Conservation (phyloP, 371 early-diverging fungal genomes). For the Mortierella sp. region DNA sequence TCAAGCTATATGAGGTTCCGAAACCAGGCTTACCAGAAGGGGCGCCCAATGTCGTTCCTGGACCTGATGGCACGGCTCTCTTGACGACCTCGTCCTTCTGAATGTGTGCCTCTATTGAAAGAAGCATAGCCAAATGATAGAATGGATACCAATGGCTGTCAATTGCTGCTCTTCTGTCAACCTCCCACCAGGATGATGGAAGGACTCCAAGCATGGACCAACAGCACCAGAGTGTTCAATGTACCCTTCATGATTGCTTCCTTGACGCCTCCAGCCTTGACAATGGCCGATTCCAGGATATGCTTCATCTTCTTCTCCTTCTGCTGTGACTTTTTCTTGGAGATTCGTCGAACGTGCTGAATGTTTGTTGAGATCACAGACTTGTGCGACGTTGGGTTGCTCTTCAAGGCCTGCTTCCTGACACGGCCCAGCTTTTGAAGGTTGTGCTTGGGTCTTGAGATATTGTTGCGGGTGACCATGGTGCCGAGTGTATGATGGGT, state of each 20-base stretch:
- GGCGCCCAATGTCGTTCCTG: constrained; percentile 50
- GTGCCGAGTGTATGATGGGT: constrained; percentile 1
- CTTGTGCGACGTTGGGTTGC: constrained; percentile 45
- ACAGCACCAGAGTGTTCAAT: neutral
- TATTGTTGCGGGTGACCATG: constrained; percentile 55
- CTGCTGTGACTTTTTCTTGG: constrained; percentile 53
- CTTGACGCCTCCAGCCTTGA: constrained; percentile 53
- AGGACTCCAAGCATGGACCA: neutral
- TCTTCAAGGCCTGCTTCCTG: constrained; percentile 53
- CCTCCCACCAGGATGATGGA: too few relatives aligned
- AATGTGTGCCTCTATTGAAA: constrained; percentile 32
- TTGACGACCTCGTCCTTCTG: constrained; percentile 44
- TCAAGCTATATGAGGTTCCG: neutral
- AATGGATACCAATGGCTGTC: too few relatives aligned
- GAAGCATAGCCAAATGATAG: neutral
- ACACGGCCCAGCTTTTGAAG: constrained; percentile 52
- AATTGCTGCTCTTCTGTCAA: too few relatives aligned
- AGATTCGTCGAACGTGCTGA: constrained; percentile 49
- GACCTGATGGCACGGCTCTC: constrained; percentile 48
- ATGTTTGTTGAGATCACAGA: constrained; percentile 47
- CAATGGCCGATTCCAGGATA: constrained; percentile 34
- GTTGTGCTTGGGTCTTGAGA: constrained; percentile 51
- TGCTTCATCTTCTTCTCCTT: constrained; percentile 34
- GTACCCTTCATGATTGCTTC: constrained; percentile 54
- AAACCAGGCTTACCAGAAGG: constrained; percentile 36